Percentiles rank a stretch among this genome's conserved stretches.
phyloP scores from a whole-genome alignment of 2,329 filamentous ascomycete genomes.

The Pestalotiopsis sp. region DNA sequence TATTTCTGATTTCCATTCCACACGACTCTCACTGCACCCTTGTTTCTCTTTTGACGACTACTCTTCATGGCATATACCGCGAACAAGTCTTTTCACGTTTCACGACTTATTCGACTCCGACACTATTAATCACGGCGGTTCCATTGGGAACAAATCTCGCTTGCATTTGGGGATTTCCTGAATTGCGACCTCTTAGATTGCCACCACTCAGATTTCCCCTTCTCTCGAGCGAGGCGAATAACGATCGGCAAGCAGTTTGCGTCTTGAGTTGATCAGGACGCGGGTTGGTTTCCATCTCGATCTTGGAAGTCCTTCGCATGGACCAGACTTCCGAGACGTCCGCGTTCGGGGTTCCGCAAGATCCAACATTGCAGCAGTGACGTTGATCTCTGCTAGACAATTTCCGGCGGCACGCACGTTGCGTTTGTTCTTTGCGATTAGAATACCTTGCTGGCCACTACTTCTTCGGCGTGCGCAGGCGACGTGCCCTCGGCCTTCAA shows the following conservation, averaged over 20 bases:
- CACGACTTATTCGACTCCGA: constrained; percentile 4
- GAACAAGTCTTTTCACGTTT: constrained; percentile 6
- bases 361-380: background rate
- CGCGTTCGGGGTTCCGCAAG: background rate
- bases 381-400: background rate
- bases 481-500: background rate
- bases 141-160: background rate
- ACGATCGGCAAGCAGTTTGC: background rate
- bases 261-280: background rate
- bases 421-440: background rate
- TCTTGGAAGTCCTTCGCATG: background rate
- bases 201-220: background rate
- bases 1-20: constrained; percentile 25
- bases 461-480: background rate
- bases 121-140: constrained; percentile 2
- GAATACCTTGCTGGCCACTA: background rate
- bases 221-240: background rate
- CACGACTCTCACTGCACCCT: constrained; percentile 19
- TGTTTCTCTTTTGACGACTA: constrained; percentile 6
- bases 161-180: background rate
- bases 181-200: background rate
- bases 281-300: background rate
- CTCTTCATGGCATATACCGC: constrained; percentile 6
- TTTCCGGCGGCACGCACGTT: background rate
- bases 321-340: background rate